Base-by-base conservation (phyloP, 257 asterid species). In the Rhazya stricta region DNA sequence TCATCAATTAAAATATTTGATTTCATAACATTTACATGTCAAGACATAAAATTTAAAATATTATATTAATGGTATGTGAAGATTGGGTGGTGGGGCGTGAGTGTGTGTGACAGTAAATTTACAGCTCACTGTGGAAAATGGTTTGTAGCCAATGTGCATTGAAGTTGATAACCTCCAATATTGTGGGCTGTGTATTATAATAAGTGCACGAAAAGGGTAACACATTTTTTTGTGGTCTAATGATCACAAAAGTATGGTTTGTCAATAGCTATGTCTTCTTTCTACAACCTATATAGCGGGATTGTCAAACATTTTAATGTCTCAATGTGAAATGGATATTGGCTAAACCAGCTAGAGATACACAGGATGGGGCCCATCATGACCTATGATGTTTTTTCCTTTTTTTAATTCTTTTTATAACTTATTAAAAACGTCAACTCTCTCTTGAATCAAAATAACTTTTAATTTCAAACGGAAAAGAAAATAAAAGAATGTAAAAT, bases 91-190 rank as follows among this genome's bases (percentile, higher is more conserved):
- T 60, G 19, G 41, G 27, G 25, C 10, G 69, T 6, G 16, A 9
- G 21, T 15, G 76, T 72, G 30, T 39, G 42, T 71, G 78, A 68
- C 77, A 67, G 77, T 62, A 54, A 54, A 70, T 61, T 75, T 79
- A 83, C 87, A 86, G 86, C 87, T 84, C 88, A 84, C 81, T 48
- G 50, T 32, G 32, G 11, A 63, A 65, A 73, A 46, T 54, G 70
- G 29, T 21, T 66, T 56, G 30, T n/a, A n/a, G 56, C 53, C 61
- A 61, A 71, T 42, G 1, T 50, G 43, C 73, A 54, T 50, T 73
- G 58, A 67, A 67, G 41, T 51, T 66, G 41, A 45, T 36, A 36
- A 50, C 27, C 16, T 66, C 27, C 57, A 73, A 57, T 16, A 57
- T 72, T 37, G 32, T 11, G 23, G 67, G 67, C 12, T 72, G 48